Conservation (phyloP, 2,329 filamentous ascomycete genomes). For the Ceratocystis smalleyi region DNA sequence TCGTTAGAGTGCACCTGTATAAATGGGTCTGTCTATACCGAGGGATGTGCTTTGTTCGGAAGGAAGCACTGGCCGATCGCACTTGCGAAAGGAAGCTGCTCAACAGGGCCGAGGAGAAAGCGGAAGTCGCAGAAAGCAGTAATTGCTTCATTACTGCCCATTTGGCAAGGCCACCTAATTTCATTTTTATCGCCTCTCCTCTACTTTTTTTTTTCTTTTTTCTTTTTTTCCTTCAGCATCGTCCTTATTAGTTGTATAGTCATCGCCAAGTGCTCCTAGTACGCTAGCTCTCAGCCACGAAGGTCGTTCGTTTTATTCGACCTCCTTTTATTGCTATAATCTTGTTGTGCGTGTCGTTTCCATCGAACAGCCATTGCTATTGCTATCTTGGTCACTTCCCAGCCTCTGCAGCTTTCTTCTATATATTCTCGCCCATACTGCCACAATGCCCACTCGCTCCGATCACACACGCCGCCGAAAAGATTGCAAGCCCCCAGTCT, state of each 20-base stretch:
- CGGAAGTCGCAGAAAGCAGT: not conserved
- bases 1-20: not conserved
- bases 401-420: not conserved
- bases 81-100: conserved; percentile 1
- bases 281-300: not conserved
- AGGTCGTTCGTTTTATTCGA: not conserved
- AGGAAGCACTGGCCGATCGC: not conserved
- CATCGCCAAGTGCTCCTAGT: not conserved
- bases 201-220: not conserved
- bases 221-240: not conserved
- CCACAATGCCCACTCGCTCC: conserved; percentile 5
- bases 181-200: not conserved
- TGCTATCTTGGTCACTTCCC: not conserved
- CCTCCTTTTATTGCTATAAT: not conserved
- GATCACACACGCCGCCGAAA: conserved; percentile 15
- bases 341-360: not conserved
- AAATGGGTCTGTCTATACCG: not conserved
- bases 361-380: no score
- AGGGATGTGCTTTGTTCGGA: not conserved
- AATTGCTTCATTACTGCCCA: not conserved
- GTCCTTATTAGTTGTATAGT: not conserved
- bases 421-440: not conserved
- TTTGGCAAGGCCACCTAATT: not conserved
- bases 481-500: conserved; percentile 56
- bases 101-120: not conserved